Conservation (phyloP, 164 flowering plant species). For the Litsea cubeba region DNA sequence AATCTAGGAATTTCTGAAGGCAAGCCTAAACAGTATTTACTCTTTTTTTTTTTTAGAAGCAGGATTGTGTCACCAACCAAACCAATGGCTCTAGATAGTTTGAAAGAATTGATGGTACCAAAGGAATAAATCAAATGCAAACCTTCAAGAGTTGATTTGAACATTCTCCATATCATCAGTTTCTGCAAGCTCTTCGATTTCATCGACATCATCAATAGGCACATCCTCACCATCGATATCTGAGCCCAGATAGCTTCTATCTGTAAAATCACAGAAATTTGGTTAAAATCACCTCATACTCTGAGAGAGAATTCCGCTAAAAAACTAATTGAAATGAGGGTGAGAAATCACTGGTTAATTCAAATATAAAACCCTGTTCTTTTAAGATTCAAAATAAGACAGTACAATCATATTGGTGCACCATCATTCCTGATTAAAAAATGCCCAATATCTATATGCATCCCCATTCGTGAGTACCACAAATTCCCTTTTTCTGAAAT, state of each 20-base stretch:
- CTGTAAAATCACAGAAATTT: slow-evolving; percentile 10
- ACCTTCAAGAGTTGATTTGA: background rate
- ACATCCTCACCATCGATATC: slow-evolving; percentile 39
- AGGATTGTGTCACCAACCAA: too few relatives aligned
- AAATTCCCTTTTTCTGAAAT: too few relatives aligned
- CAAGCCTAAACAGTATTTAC: too few relatives aligned
- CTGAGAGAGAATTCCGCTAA: background rate
- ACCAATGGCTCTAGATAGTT: background rate
- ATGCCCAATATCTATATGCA: too few relatives aligned
- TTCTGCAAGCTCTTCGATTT: slow-evolving; percentile 35
- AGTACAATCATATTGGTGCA: too few relatives aligned
- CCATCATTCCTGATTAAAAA: too few relatives aligned
- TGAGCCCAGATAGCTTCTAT: slow-evolving; percentile 23
- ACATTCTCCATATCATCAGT: slow-evolving; percentile 13
- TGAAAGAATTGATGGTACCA: background rate
- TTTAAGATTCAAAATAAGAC: too few relatives aligned
- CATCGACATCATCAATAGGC: slow-evolving; percentile 66
- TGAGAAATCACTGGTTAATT: background rate
- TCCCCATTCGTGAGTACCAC: too few relatives aligned
- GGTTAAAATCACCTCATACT: background rate
- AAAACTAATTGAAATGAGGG: background rate
- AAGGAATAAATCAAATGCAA: background rate
- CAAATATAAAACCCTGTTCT: too few relatives aligned
- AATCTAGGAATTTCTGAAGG: too few relatives aligned
- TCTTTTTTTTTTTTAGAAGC: too few relatives aligned